phyloP scores from a whole-genome alignment of 1,284 basidiomycete genomes.

The Ganoderma resinaceum region DNA sequence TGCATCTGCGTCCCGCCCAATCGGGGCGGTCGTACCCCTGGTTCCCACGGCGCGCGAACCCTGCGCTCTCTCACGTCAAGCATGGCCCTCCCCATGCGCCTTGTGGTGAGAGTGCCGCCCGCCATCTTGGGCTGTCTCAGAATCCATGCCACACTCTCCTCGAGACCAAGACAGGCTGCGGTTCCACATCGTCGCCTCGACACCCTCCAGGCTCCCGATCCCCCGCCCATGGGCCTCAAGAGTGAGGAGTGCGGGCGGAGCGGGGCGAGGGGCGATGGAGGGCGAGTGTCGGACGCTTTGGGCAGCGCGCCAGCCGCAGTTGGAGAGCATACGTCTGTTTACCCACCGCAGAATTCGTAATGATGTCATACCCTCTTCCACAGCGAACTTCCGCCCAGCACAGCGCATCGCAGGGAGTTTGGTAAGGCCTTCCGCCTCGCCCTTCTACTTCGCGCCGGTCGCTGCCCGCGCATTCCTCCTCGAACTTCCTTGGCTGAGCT shows the following conservation, averaged over 20 bases:
- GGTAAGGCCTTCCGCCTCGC: not conserved
- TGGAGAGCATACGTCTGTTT: not conserved
- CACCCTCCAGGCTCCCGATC: not conserved
- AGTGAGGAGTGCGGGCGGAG: not conserved
- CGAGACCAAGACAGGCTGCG: not conserved
- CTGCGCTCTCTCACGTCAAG: constrained; percentile 17
- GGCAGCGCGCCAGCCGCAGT: not conserved
- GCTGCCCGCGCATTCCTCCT: not conserved
- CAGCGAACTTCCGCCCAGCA: constrained; percentile 8
- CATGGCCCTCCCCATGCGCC: not conserved
- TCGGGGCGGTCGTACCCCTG: constrained; percentile 11
- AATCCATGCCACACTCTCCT: constrained; percentile 2
- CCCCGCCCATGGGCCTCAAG: not conserved
- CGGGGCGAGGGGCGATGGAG: constrained; percentile 7
- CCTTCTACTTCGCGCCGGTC: not conserved
- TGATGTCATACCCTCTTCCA: constrained; percentile 1
- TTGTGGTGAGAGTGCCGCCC: not conserved
- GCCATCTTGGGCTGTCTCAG: constrained; percentile 3
- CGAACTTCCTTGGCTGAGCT: not conserved
- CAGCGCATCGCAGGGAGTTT: not conserved
- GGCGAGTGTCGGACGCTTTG: not conserved
- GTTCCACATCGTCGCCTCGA: not conserved
- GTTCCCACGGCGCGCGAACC: constrained; percentile 13
- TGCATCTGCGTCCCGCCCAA: not conserved
- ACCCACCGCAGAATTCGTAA: not conserved